phyloP scores from a whole-genome alignment of 192 early-diverging fungal genomes.

The Coemansia sp. region DNA sequence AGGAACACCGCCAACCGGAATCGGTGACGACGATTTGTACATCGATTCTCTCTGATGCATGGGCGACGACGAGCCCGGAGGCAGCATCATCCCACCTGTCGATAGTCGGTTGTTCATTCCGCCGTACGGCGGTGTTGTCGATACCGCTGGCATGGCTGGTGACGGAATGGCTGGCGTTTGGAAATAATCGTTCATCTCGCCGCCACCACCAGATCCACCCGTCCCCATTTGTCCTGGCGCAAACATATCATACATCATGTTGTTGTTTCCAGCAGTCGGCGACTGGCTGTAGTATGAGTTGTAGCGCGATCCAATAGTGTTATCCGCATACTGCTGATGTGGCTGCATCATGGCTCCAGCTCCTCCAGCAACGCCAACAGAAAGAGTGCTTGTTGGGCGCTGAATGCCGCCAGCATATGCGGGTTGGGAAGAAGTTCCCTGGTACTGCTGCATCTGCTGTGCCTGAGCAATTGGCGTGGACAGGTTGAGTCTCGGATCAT shows the following conservation, averaged over 20 bases:
- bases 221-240: conserved; percentile 1
- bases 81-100: conserved; percentile 1
- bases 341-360: conserved; percentile 11
- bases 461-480: conserved; percentile 45
- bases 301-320: conserved; percentile 18
- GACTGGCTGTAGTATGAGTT: conserved; percentile 31
- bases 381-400: conserved; percentile 18
- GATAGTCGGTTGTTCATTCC: neutral
- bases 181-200: conserved; percentile 11
- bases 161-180: conserved; percentile 11
- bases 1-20: conserved; percentile 34
- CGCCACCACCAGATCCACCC: neutral
- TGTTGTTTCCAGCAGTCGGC: conserved; percentile 2
- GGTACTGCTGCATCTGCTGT: conserved; percentile 38
- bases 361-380: neutral
- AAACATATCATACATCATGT: conserved; percentile 1
- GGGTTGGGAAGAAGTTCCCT: neutral
- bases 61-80: conserved; percentile 7
- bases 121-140: neutral
- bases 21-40: conserved; percentile 17
- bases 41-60: conserved; percentile 38
- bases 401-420: conserved; percentile 4
- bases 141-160: neutral
- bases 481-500: conserved; percentile 33
- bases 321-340: conserved; percentile 7